phyloP scores from a whole-genome alignment of 1,284 basidiomycete genomes.

The Trichosporon sp. region DNA sequence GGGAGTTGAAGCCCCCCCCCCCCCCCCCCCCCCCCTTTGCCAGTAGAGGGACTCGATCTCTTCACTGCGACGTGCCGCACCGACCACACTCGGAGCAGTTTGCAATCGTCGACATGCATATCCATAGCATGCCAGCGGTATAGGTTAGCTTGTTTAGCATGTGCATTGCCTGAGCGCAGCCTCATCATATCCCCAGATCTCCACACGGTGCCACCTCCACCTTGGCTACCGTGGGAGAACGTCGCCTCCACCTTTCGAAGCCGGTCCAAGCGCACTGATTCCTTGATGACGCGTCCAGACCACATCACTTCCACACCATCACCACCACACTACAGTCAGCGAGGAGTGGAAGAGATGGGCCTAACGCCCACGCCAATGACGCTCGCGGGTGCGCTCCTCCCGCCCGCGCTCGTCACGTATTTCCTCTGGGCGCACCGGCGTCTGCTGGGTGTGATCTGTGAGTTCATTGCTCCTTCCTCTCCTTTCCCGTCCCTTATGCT shows the following conservation, averaged over 20 bases:
- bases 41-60: too few species aligned
- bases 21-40: too few species aligned
- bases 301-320: background rate
- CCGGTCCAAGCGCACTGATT: background rate
- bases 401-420: constrained; percentile 47
- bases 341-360: background rate
- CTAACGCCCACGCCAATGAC: background rate
- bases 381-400: constrained; percentile 33
- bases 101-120: too few species aligned
- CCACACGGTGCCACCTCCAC: background rate
- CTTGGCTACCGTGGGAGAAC: constrained; percentile 2
- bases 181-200: too few species aligned
- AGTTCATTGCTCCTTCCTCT: background rate
- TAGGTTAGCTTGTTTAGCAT: too few species aligned
- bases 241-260: background rate
- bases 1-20: too few species aligned
- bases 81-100: too few species aligned
- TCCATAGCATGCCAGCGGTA: too few species aligned
- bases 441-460: background rate
- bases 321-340: background rate
- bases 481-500: background rate
- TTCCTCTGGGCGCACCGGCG: constrained; percentile 34
- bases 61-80: too few species aligned
- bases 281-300: background rate
- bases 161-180: too few species aligned